Conservation (phyloP, 179 eudicot species). For the Beta corolliflora region DNA sequence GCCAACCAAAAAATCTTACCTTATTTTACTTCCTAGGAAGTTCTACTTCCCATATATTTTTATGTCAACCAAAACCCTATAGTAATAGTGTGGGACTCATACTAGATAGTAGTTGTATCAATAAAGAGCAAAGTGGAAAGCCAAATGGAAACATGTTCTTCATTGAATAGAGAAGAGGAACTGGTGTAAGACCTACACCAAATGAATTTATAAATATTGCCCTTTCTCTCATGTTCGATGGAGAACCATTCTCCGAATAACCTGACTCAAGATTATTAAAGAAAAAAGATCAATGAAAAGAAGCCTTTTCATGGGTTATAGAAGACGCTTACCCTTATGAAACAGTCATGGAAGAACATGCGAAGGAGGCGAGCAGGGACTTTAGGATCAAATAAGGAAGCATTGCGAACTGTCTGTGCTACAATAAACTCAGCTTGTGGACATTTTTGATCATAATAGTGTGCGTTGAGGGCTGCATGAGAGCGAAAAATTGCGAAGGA, state of each 20-base stretch:
- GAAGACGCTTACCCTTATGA: conserved; percentile 48
- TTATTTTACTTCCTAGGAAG: no score
- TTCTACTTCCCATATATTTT: no score
- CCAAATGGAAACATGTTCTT: no score
- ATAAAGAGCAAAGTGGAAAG: no score
- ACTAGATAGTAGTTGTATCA: no score
- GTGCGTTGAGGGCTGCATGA: conserved; percentile 43
- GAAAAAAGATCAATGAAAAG: neutral
- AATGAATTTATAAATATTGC: no score
- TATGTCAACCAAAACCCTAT: no score
- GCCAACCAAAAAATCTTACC: no score
- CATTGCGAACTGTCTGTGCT: conserved; percentile 46
- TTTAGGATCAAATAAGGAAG: conserved; percentile 56
- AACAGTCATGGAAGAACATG: conserved; percentile 80
- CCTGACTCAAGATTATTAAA: neutral
- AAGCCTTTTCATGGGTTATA: neutral
- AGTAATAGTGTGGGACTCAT: no score
- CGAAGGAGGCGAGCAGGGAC: conserved; percentile 70
- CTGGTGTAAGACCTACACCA: no score
- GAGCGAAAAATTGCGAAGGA: conserved; percentile 25
- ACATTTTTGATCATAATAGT: conserved; percentile 59
- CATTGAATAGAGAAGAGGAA: neutral
- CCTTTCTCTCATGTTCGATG: no score
- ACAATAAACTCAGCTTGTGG: conserved; percentile 62
- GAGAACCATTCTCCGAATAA: no score